phyloP scores from a whole-genome alignment of 352 stramenopile genomes.

The Phytophthora pluvialis region DNA sequence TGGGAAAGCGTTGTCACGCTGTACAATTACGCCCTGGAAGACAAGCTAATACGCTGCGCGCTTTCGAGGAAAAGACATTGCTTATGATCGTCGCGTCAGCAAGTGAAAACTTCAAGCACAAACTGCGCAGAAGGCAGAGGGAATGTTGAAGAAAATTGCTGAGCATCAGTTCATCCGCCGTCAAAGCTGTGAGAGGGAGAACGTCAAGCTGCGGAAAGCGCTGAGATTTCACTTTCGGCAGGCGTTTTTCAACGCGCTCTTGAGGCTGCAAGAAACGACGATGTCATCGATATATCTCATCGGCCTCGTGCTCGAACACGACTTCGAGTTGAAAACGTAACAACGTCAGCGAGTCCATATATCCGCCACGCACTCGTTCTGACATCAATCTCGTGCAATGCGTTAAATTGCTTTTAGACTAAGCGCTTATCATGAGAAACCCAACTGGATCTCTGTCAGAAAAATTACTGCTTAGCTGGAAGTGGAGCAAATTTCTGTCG shows the following conservation, averaged over 20 bases:
- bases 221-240: background rate
- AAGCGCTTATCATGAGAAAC: no score
- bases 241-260: background rate
- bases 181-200: background rate
- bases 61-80: no score
- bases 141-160: background rate
- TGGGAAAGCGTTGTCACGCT: background rate
- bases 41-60: background rate
- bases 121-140: no score
- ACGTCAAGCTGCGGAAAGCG: background rate
- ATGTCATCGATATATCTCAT: background rate
- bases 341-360: background rate
- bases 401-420: no score
- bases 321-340: no score
- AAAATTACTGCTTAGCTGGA: slow-evolving; percentile 7
- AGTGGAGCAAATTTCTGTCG: slow-evolving; percentile 52
- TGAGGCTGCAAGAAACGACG: no score
- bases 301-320: no score
- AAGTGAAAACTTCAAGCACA: no score
- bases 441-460: background rate
- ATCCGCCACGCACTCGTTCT: background rate
- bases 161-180: background rate
- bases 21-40: background rate
- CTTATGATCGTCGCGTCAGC: no score
- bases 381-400: no score